Evolutionary conservation across 345 rosid genomes (phyloP).

Genomic region (Streptanthus diversifolius): DNA sequence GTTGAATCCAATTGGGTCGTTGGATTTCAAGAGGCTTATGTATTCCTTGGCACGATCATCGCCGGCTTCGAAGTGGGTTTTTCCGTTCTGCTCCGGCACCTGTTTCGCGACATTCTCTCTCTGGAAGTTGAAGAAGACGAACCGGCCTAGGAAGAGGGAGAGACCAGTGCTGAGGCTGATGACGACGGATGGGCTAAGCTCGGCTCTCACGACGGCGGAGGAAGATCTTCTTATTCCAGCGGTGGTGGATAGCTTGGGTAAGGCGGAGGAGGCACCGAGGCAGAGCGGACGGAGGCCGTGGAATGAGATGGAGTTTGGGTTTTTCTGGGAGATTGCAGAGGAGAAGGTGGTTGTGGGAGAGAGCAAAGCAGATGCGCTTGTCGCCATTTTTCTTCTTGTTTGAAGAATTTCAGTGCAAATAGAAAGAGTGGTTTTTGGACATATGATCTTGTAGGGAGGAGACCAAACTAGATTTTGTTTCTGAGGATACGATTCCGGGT

Average conservation of each 20-base stretch:
- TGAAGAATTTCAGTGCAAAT: background rate
- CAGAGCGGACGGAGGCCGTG: constrained; percentile 41
- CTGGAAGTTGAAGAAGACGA: constrained; percentile 98
- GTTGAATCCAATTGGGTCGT: constrained; percentile 95
- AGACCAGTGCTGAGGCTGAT: constrained; percentile 97
- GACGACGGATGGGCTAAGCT: constrained; percentile 67
- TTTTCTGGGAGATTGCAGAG: constrained; percentile 17
- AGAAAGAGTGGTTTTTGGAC: constrained; percentile 21
- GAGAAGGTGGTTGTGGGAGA: constrained; percentile 26
- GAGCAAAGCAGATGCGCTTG: constrained; percentile 35
- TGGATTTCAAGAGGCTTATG: constrained; percentile 84
- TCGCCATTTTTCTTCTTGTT: constrained; percentile 28
- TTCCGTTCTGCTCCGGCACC: constrained; percentile 96
- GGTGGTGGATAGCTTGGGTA: constrained; percentile 23
- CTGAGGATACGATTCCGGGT: constrained; percentile 32
- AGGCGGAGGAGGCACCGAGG: constrained; percentile 25
- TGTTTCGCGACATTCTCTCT: constrained; percentile 96
- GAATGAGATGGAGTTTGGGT: constrained; percentile 34
- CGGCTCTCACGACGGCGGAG: constrained; percentile 48
- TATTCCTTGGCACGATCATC: constrained; percentile 92
- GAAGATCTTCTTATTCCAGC: constrained; percentile 30
- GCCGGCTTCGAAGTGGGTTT: constrained; percentile 92
- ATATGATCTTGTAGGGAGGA: constrained; percentile 1
- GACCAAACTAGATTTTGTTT: constrained; percentile 18
- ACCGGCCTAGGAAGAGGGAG: constrained; percentile 88